Evolutionary conservation across 2,329 filamentous ascomycete genomes (phyloP).

Genomic region (Chrysoporthe deuterocubensis): DNA sequence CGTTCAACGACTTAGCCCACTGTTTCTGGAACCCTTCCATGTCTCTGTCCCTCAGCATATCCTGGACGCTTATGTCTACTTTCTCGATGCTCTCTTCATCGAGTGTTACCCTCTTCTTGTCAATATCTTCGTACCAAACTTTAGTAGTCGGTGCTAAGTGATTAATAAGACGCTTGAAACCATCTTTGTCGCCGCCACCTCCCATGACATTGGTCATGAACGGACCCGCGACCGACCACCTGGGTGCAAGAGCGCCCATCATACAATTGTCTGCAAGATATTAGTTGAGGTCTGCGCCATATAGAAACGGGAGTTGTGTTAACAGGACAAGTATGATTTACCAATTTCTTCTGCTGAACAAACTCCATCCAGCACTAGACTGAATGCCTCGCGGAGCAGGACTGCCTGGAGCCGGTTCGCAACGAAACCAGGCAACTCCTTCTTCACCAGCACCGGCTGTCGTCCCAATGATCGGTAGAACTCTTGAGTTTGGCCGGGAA

Average conservation of each 20-base stretch:
- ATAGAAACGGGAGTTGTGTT: not conserved
- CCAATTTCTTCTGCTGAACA: constrained; percentile 37
- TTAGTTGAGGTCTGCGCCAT: not conserved
- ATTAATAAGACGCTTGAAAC: constrained; percentile 27
- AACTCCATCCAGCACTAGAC: constrained; percentile 40
- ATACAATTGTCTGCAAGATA: constrained; percentile 9
- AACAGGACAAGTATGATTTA: not conserved
- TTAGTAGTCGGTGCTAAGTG: constrained; percentile 2
- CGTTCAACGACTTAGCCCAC: not conserved
- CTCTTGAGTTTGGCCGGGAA: constrained; percentile 35
- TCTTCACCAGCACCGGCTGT: constrained; percentile 43
- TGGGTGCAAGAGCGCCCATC: constrained; percentile 28
- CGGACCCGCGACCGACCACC: constrained; percentile 32
- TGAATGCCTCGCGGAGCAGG: constrained; percentile 42
- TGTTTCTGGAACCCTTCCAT: not conserved
- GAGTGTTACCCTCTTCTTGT: constrained; percentile 13
- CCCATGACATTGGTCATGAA: constrained; percentile 19
- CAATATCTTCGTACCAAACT: constrained; percentile 5
- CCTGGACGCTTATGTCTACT: constrained; percentile 15
- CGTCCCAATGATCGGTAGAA: constrained; percentile 48
- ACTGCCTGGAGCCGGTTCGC: constrained; percentile 51
- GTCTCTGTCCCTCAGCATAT: constrained; percentile 6
- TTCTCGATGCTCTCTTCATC: constrained; percentile 11
- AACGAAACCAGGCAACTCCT: constrained; percentile 47
- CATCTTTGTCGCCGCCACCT: constrained; percentile 31